Base-by-base conservation (phyloP, 768 basidiomycete species). In the Psilocybe cyanescens region DNA sequence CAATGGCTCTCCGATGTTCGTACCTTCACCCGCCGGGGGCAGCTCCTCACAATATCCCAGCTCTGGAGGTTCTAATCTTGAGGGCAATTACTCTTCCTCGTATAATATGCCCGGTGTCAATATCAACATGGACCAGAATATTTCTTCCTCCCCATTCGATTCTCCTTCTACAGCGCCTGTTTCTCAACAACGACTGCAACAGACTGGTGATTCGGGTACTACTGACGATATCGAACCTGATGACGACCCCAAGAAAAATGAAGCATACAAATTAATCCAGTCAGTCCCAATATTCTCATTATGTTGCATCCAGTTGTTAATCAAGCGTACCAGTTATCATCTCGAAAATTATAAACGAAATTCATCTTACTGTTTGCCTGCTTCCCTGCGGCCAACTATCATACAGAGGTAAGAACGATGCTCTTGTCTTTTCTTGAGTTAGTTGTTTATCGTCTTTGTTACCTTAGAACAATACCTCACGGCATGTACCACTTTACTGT, bases 291-390 rank as follows among this genome's bases (percentile, higher is more conserved):
- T 7, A 41, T 63, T 39, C 55, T 31, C 12, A 48, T 19, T n/a
- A 9, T 5, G 30, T 28, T 55, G 11, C 29, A 60, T 11, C 28
- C 46, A n/a, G 3, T 28, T 8, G 51, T 11, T 60, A 59, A 44
- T 54, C 52, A 46, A 59, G 58, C 46, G 2, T 4, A 47, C 31
- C 31, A 94, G 93, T 61, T 96, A 97, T 74, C 96, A 98, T 70
- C 80, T 98, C 52, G 91, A 95, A 67, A 97, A 97, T 68, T 95
- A 87, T 72, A 90, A 88, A 70, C 81, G 90, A 62, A 96, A 96
- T 68, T 88, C 88, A 45, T 83, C 85, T 9, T 98, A 98, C 71
- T 92, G 91, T 69, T 79, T 98, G 5, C 96, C 96, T 0, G 86
- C 92, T 2, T 95, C 94, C 11, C 77, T 98, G 50, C 85, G 92